Evolutionary conservation across 306 rosid genomes (phyloP), one percentile per base, ranked within the genome.

Genomic region (Quercus engelmannii): DNA sequence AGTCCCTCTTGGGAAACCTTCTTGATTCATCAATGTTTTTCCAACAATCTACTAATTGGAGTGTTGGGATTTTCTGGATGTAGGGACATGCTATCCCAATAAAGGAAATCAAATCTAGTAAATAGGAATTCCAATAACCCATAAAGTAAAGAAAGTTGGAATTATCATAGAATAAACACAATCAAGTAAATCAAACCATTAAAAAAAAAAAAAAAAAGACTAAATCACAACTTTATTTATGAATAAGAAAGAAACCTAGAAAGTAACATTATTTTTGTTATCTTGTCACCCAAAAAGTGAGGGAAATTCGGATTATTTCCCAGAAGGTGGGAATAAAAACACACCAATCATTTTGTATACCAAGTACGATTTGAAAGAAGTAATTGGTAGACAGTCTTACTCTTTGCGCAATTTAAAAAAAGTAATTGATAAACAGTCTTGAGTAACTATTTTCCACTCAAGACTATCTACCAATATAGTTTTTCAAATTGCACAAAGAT

Each of bases 51-150:
- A 26, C 38, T 41, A 26, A 5, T 63, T 49, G 54, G 26, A 43
- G 26, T 77, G 55, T 54, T 35, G 13, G 59, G 57, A 49, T 31
- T 79, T 41, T 70, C 28, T 77, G n/a, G 14, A 73, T 81, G 72
- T n/a, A 67, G 73, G 56, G 41, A 76, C 77, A 33, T 51, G 58
- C 57, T 69, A 62, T 72, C 84, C 81, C 26, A 79, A 8, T 73
- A 56, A 61, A 0, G 33, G 17, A 71, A 63, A 63, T 65, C 28
- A 74, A 70, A 52, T 59, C 51, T 71, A 68, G 76, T 55, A 82
- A 73, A 79, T 31, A 62, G 54, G 59, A 80, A 46, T 55, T 76
- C 30, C 51, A 10, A 0, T 49, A 65, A 58, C 3, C 63, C 46
- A 38, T 38, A 8, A 38, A 61, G 10, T 57, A 20, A 14, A 28